phyloP scores from a whole-genome alignment of 176 grass and related monocot genomes.

The Cenchrus purpureus region DNA sequence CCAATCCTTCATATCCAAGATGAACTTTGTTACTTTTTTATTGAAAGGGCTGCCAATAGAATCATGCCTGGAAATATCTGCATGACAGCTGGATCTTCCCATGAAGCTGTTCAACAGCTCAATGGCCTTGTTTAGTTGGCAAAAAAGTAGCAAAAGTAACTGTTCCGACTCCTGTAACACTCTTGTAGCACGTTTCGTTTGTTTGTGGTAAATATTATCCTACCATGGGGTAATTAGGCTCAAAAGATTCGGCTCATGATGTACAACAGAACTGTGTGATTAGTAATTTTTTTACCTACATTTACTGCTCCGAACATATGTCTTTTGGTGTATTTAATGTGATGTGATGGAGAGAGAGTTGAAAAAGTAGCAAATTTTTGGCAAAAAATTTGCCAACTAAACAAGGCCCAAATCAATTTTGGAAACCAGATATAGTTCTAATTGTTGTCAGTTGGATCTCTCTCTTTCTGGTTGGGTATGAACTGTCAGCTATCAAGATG shows the following conservation, averaged over 20 bases:
- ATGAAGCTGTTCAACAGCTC: background rate
- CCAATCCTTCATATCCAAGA: background rate
- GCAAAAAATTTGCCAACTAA: background rate
- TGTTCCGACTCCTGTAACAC: too few species aligned
- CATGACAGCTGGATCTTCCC: background rate
- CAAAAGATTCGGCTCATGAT: too few species aligned
- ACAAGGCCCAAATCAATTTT: background rate
- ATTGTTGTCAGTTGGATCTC: background rate
- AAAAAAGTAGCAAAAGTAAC: background rate
- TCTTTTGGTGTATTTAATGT: too few species aligned
- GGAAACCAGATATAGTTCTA: background rate
- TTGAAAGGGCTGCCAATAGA: background rate
- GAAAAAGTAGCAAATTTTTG: too few species aligned
- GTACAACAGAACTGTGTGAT: too few species aligned
- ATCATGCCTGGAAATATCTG: background rate
- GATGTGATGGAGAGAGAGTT: too few species aligned
- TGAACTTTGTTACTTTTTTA: background rate
- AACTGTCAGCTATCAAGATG: background rate
- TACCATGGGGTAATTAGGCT: too few species aligned
- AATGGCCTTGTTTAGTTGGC: background rate
- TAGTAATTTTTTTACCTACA: too few species aligned
- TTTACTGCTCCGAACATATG: too few species aligned
- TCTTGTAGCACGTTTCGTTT: too few species aligned
- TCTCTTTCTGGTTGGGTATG: background rate
- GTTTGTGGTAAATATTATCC: too few species aligned